Percentiles rank a stretch among this genome's conserved stretches.
These are phyloP conservation scores for Hypoxylon sp. DNA, from an alignment of 2,329 filamentous ascomycete species.

Conservation along the genomic window DNA sequence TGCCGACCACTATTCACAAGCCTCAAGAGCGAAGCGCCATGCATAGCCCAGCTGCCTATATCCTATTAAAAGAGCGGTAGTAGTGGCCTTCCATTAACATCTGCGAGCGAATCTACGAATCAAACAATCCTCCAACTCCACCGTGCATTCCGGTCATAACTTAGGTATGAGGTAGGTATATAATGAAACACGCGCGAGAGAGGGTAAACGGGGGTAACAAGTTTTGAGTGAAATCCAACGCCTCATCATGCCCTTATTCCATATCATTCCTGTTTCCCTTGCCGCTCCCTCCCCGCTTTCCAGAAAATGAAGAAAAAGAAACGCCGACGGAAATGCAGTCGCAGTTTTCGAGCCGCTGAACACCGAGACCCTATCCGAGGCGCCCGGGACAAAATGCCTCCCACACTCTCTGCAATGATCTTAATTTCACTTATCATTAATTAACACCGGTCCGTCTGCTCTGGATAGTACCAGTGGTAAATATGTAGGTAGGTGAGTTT, in stretches of 20 bases:
- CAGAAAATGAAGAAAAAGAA: slow-evolving; percentile 16
- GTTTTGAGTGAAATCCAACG: slow-evolving; percentile 19
- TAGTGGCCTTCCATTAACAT: slow-evolving; percentile 16
- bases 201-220: slow-evolving; percentile 6
- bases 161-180: slow-evolving; percentile 22
- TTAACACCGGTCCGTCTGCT: not conserved
- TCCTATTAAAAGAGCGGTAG: not conserved
- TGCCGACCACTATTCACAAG: not conserved
- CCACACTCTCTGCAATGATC: slow-evolving; percentile 6
- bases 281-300: slow-evolving; percentile 11
- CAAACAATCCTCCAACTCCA: slow-evolving; percentile 21
- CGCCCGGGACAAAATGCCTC: slow-evolving; percentile 10
- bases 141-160: slow-evolving; percentile 27
- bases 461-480: not conserved
- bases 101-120: slow-evolving; percentile 7
- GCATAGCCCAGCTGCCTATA: not conserved
- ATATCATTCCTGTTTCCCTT: slow-evolving; percentile 1
- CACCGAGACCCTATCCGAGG: slow-evolving; percentile 21
- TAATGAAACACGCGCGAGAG: slow-evolving; percentile 11
- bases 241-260: slow-evolving; percentile 10
- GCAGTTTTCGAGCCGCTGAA: slow-evolving; percentile 24
- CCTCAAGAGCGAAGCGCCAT: too few relatives aligned
- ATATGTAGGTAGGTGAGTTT: not conserved
- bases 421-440: not conserved
- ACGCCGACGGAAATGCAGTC: slow-evolving; percentile 42